A percentile compares a stretch with the other conserved stretches of the same genome.
phyloP scores from a whole-genome alignment of 2,329 filamentous ascomycete species.

The Myotisia sp. region DNA sequence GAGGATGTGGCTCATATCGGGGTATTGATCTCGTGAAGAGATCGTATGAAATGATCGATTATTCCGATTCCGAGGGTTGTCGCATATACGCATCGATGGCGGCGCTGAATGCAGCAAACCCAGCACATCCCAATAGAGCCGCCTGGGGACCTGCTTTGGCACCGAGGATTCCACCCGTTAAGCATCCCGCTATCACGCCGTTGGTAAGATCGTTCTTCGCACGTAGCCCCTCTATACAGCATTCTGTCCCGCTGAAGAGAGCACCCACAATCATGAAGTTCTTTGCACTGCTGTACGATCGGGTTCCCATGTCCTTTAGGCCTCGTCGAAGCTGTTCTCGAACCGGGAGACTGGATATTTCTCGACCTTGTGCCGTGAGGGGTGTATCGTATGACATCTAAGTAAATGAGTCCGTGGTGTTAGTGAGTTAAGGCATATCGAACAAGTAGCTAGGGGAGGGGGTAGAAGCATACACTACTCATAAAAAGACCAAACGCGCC shows the following conservation, averaged over 20 bases:
- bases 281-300: conserved; percentile 70
- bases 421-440: not conserved
- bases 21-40: no score
- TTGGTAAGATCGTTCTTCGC: conserved; percentile 91
- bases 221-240: conserved; percentile 75
- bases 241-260: conserved; percentile 85
- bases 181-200: conserved; percentile 71
- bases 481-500: conserved; percentile 95
- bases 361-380: conserved; percentile 45
- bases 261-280: conserved; percentile 92
- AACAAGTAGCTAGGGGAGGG: not conserved
- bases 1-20: not conserved
- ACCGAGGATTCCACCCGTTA: conserved; percentile 80
- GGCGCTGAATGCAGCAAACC: conserved; percentile 83
- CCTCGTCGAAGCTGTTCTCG: conserved; percentile 70
- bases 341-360: conserved; percentile 54
- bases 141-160: conserved; percentile 81
- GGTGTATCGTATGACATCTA: conserved; percentile 98
- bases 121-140: conserved; percentile 70
- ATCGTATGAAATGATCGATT: no score
- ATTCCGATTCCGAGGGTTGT: conserved; percentile 46
- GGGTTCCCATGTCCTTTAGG: conserved; percentile 86
- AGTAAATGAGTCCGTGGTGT: no score
- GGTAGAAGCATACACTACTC: conserved; percentile 58
- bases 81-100: conserved; percentile 89